Base-by-base conservation (phyloP, 2,329 filamentous ascomycete species). In the Plectosphaerella cucumerina region DNA sequence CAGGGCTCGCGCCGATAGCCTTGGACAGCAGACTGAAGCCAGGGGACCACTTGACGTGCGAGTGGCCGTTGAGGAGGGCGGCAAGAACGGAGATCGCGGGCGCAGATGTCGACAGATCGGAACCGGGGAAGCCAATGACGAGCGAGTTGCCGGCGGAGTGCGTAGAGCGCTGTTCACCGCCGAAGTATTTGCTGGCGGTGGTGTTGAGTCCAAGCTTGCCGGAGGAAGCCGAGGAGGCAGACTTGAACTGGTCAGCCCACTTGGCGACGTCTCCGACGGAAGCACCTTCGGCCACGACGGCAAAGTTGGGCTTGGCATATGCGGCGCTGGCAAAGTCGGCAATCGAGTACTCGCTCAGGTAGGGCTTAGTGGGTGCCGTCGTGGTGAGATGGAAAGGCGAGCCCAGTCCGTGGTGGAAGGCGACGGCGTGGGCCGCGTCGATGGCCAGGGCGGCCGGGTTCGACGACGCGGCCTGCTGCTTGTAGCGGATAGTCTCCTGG, bases 241-340 rank as follows among this genome's bases (percentile, higher is more conserved):
- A 84, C 80, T 99, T 97, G 82, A 97, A 97, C 68, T 96, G 85
- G 65, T 85, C 84, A 57, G 95, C 86, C 92, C 93, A 97, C 76
- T 94, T 95, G 65, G 82, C 81, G 59, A 97, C 77, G 56, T 89
- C 84, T 52, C 79, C 75, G 59, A 90, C 79, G 60, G 86, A 85
- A 58, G 91, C 87, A 58, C 94, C 94, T 64, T 96, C 95, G 64
- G 89, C 90, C 58, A 97, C 86, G 57, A 99, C 77, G 56, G 93
- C 90, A 61, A 99, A 87, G 73, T 96, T 97, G 64, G 86, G 76
- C 80, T 95, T 96, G 62, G 85, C 80, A 73, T 94, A 99, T 62
- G 88, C 92, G 55, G 82, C 78, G 56, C 83, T 77, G 65, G 92
- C 87, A 66, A 87, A 99, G 59, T 82, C 79, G 57, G 85, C 82